Conservation (phyloP, 768 basidiomycete genomes). For the Russula sp. region DNA sequence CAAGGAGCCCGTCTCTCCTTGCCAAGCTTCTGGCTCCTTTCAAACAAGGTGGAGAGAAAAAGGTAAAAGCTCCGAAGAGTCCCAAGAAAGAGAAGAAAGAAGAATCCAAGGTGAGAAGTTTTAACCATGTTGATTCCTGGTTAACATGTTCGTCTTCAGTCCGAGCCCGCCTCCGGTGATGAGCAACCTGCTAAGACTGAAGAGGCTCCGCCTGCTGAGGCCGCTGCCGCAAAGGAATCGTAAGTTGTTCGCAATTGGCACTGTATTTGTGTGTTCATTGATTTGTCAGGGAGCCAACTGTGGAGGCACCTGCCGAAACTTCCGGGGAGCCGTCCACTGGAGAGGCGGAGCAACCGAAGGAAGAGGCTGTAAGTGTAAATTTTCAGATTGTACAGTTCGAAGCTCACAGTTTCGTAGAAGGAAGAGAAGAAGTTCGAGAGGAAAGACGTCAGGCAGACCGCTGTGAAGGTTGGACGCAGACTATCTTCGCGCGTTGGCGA, state of each 20-base stretch:
- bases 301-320: constrained; percentile 38
- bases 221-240: constrained; percentile 66
- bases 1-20: constrained; percentile 76
- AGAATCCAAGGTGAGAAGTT: constrained; percentile 50
- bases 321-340: constrained; percentile 37
- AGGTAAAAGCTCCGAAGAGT: constrained; percentile 54
- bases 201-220: constrained; percentile 65
- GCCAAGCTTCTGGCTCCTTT: constrained; percentile 77
- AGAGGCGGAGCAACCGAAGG: constrained; percentile 50
- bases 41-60: constrained; percentile 48
- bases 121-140: not conserved
- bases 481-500: constrained; percentile 80
- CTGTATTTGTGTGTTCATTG: not conserved
- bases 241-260: constrained; percentile 38
- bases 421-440: constrained; percentile 50
- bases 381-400: not conserved
- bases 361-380: constrained; percentile 52
- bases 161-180: constrained; percentile 41
- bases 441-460: constrained; percentile 41
- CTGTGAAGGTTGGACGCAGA: constrained; percentile 71
- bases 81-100: constrained; percentile 79
- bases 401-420: constrained; percentile 33
- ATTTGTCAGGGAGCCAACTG: constrained; percentile 31
- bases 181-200: constrained; percentile 38
- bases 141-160: constrained; percentile 15